Conservation (phyloP, 441 rosid species). For the Hypseocharis bilobata region DNA sequence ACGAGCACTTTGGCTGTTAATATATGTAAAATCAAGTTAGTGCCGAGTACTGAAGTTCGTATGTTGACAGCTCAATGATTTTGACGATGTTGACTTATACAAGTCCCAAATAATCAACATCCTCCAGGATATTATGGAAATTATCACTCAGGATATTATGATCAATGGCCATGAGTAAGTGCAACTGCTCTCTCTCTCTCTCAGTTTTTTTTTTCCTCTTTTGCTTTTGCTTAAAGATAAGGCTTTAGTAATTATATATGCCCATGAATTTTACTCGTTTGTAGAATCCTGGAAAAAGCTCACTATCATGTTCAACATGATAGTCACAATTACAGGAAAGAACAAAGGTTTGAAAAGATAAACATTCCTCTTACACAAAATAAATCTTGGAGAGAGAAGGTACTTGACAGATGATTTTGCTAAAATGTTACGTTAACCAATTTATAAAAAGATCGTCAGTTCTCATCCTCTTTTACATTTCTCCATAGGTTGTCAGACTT, state of each 20-base stretch:
- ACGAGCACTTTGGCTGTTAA: constrained; percentile 8
- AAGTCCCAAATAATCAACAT: constrained; percentile 68
- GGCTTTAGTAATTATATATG: constrained; percentile 9
- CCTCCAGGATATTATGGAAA: constrained; percentile 89
- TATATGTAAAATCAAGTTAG: neutral
- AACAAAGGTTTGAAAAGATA: constrained; percentile 74
- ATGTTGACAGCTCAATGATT: constrained; percentile 43
- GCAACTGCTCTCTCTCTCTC: no score
- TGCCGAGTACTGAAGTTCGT: constrained; percentile 18
- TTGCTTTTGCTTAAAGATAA: no score
- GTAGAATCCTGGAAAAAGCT: constrained; percentile 55
- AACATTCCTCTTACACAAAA: constrained; percentile 27
- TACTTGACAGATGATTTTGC: constrained; percentile 20
- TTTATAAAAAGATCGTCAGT: constrained; percentile 11
- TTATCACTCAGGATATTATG: constrained; percentile 71
- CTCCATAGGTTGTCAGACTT: constrained; percentile 60
- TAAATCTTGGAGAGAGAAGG: constrained; percentile 66
- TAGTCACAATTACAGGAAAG: constrained; percentile 31
- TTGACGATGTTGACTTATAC: constrained; percentile 33
- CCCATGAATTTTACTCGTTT: constrained; percentile 13
- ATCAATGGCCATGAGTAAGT: constrained; percentile 65
- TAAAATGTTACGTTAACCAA: constrained; percentile 7
- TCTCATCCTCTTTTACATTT: constrained; percentile 19
- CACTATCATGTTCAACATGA: constrained; percentile 17
- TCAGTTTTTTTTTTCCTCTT: no score